These are phyloP conservation scores for Arthrobotrys pseudoclavata DNA, from an alignment of 2,329 filamentous ascomycete genomes.

Conservation along the genomic window DNA sequence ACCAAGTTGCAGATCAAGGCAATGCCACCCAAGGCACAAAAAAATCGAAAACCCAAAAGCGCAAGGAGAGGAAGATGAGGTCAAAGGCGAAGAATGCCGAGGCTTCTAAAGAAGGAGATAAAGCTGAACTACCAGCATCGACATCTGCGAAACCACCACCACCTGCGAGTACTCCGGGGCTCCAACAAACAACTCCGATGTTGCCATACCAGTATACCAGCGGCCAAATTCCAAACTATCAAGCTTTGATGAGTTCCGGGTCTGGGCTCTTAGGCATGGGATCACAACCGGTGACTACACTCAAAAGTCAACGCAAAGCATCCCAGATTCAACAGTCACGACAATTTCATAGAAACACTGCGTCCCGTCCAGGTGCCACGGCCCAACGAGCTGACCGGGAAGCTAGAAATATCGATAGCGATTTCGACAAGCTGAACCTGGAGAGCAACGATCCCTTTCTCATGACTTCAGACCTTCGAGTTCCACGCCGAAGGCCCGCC, in stretches of 20 bases:
- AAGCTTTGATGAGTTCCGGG: not conserved
- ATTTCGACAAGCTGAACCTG: slow-evolving; percentile 16
- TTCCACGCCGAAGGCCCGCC: not conserved
- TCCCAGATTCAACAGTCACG: not conserved
- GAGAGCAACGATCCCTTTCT: not conserved
- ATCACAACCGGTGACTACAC: not conserved
- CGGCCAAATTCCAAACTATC: not conserved
- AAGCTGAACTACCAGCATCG: not conserved
- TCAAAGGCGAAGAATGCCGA: not conserved
- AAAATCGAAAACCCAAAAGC: not conserved
- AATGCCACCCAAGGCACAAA: not conserved
- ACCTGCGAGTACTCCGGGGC: not conserved
- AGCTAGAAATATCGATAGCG: not conserved
- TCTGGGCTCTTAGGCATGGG: not conserved
- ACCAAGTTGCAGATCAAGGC: not conserved
- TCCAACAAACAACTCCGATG: not conserved
- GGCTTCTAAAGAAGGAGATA: not conserved
- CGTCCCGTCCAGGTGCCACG: not conserved
- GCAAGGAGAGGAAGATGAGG: slow-evolving; percentile 11
- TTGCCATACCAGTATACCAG: not conserved
- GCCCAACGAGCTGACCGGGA: not conserved
- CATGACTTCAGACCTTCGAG: not conserved
- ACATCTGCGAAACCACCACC: not conserved
- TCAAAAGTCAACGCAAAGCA: not conserved
- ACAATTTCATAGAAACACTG: slow-evolving; percentile 1